phyloP scores from a whole-genome alignment of 2,329 filamentous ascomycete species.

The Penicillium oxalicum region DNA sequence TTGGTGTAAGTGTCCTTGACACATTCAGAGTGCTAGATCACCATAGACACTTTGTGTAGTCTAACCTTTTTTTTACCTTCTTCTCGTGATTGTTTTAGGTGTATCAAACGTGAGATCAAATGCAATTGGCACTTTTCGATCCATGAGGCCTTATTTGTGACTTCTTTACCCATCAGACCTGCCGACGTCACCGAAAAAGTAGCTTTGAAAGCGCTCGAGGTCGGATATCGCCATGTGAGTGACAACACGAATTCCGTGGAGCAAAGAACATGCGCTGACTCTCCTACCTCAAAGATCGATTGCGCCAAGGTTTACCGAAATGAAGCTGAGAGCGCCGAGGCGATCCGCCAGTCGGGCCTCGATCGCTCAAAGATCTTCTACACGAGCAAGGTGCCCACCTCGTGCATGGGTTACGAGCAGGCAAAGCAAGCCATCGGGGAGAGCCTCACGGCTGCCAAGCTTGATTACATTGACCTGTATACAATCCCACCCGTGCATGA shows the following conservation, averaged over 20 bases:
- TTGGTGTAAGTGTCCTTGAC: slow-evolving; percentile 32
- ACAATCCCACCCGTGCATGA: slow-evolving; percentile 1
- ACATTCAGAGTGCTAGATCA: not conserved
- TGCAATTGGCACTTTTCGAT: not conserved
- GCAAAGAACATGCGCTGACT: not conserved
- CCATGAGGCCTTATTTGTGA: not conserved
- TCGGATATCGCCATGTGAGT: slow-evolving; percentile 53
- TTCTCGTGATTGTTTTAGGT: slow-evolving; percentile 22
- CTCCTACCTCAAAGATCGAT: slow-evolving; percentile 43
- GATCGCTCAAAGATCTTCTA: slow-evolving; percentile 55
- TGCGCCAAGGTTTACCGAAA: slow-evolving; percentile 55
- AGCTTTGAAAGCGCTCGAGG: slow-evolving; percentile 50
- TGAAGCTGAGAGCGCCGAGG: slow-evolving; percentile 50
- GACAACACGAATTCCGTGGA: not conserved
- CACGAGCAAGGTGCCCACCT: slow-evolving; percentile 55
- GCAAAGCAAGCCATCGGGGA: slow-evolving; percentile 59
- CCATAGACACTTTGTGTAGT: too few relatives aligned
- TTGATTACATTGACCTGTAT: slow-evolving; percentile 63
- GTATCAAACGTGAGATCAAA: slow-evolving; percentile 33
- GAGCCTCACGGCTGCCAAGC: slow-evolving; percentile 56
- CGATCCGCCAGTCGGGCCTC: slow-evolving; percentile 48
- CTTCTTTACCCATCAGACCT: slow-evolving; percentile 40
- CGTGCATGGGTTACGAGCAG: slow-evolving; percentile 55
- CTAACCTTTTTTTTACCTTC: too few relatives aligned
- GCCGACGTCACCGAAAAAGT: slow-evolving; percentile 53